Base-by-base conservation (phyloP, 495 filamentous ascomycete genomes). In the Penicillium mononematosum region DNA sequence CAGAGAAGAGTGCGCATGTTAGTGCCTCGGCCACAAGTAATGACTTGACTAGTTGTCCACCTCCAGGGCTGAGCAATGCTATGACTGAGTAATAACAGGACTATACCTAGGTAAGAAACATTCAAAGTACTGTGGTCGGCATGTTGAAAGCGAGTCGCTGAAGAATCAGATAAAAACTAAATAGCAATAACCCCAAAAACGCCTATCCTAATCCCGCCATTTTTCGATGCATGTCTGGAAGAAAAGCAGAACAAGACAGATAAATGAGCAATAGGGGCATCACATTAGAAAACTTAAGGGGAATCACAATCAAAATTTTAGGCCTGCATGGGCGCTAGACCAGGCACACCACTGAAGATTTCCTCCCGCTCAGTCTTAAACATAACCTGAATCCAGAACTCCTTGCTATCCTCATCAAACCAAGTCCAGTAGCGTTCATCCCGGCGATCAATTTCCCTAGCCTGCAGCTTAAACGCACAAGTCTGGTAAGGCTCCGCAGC, bases 361-460 rank as follows among this genome's bases (percentile, higher is more conserved):
- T 98, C 94, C 78, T 98, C 94, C 50, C 94, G 83, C 80, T 99
- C 94, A 39, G 95, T 98, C 83, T 97, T 92, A 78, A 98, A 99
- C 82, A 97, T 90, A 50, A 99, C 82, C 80, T 98, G 94, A n/a
- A 97, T 80, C 89, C 91, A 98, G 67, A 96, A 98, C 78, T 98
- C 92, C 81, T 98, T 98, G 53, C 85, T 83, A 73, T 99, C 94
- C 59, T 88, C 85, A 77, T 98, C 95, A 77, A 94, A 99, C 86
- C 90, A 96, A 31, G 85, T 89, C 85, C 90, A 98, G 70, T 91
- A 94, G 66, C 84, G 81, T 8, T 87, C 94, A 56, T 91, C 90
- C 16, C 88, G 81, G 39, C 92, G 83, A 75, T 99, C 95, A 49
- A 99, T 85, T 80, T 98, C 95, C 58, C 89, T 80, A 4, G 95